Percentiles rank a stretch among this genome's conserved stretches.
These are phyloP conservation scores for Willaertia magna DNA, from an alignment of 208 protist genomes.

Conservation along the genomic window DNA sequence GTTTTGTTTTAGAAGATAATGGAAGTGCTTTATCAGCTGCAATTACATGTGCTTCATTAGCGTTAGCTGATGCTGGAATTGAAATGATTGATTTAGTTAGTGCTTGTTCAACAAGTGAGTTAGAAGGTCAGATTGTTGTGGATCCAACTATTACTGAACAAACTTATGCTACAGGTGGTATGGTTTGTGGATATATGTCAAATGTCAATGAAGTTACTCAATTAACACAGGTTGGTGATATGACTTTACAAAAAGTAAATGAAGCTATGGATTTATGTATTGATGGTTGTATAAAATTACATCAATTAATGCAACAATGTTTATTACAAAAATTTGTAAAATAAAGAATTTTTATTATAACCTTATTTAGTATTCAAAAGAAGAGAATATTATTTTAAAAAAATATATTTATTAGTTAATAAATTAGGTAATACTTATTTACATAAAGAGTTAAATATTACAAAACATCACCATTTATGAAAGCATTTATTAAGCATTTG, in stretches of 20 bases:
- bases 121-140: conserved; percentile 15
- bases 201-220: conserved; percentile 20
- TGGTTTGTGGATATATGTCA: conserved; percentile 11
- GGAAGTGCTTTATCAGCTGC: conserved; percentile 10
- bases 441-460: too few species aligned
- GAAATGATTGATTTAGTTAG: conserved; percentile 30
- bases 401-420: too few species aligned
- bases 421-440: too few species aligned
- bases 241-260: neutral
- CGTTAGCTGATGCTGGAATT: conserved; percentile 32
- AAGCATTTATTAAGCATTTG: too few species aligned
- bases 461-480: too few species aligned
- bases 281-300: neutral
- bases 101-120: conserved; percentile 14
- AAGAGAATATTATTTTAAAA: too few species aligned
- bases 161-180: neutral
- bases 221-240: conserved; percentile 15
- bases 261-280: conserved; percentile 10
- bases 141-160: conserved; percentile 8
- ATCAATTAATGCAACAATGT: conserved; percentile 7
- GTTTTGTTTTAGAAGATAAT: conserved; percentile 28
- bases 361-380: too few species aligned
- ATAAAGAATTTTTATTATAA: neutral
- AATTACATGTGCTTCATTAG: conserved; percentile 25
- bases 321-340: neutral